Evolutionary conservation across 495 filamentous ascomycete species (phyloP).

Genomic region (Hypomontagnella submonticulosa): DNA sequence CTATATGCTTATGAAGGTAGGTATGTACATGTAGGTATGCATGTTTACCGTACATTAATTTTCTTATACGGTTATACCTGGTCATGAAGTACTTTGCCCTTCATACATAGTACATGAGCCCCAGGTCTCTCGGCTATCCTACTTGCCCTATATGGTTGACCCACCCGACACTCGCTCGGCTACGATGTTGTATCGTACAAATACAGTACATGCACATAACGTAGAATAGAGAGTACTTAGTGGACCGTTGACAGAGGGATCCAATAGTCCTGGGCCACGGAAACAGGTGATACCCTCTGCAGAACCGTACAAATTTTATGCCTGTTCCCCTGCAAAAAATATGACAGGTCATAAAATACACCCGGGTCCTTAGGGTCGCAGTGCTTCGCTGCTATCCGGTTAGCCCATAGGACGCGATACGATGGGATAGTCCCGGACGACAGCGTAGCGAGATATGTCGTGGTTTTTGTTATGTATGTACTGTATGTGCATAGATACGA

Average conservation of each 20-base stretch:
- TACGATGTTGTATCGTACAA: slow-evolving; percentile 21
- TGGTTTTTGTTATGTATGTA: slow-evolving; percentile 32
- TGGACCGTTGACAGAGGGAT: slow-evolving; percentile 37
- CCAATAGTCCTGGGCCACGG: slow-evolving; percentile 50
- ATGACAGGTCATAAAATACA: slow-evolving; percentile 40
- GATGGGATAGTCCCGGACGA: slow-evolving; percentile 15
- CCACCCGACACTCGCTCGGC: slow-evolving; percentile 11
- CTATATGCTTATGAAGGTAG: not conserved
- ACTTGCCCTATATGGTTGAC: slow-evolving; percentile 18
- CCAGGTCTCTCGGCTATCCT: slow-evolving; percentile 14
- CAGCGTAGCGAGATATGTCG: slow-evolving; percentile 37
- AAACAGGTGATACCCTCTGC: slow-evolving; percentile 43
- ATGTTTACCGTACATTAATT: not conserved
- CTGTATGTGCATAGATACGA: slow-evolving; percentile 32
- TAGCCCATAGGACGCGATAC: slow-evolving; percentile 25
- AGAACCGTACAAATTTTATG: slow-evolving; percentile 41
- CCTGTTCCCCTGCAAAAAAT: slow-evolving; percentile 32
- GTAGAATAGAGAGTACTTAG: not conserved
- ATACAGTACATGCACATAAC: slow-evolving; percentile 12
- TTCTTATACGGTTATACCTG: slow-evolving; percentile 11
- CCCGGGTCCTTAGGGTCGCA: slow-evolving; percentile 31
- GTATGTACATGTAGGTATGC: not conserved
- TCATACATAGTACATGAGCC: not conserved
- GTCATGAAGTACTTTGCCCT: slow-evolving; percentile 12
- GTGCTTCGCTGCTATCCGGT: slow-evolving; percentile 29